Conservation (phyloP, 129 eudicot species). For the Artemisia tridentata region DNA sequence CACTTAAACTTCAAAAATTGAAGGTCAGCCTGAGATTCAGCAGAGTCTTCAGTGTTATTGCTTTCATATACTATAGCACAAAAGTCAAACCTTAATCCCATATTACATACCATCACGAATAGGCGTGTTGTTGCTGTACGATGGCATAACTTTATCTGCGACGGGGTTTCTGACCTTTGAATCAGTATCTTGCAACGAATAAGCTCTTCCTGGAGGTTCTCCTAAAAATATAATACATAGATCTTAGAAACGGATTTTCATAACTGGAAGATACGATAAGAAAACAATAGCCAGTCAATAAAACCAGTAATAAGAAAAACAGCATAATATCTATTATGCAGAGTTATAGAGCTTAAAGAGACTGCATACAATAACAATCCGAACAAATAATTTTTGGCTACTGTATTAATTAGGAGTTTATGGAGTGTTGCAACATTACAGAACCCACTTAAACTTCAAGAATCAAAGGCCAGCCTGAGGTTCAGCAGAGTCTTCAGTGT, state of each 20-base stretch:
- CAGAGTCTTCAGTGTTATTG: too few species aligned
- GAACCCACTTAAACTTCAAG: too few species aligned
- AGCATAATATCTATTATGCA: too few species aligned
- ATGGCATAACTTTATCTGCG: constrained; percentile 30
- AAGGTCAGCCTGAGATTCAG: too few species aligned
- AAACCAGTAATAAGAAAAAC: neutral
- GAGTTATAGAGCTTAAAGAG: too few species aligned
- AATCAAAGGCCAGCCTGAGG: too few species aligned
- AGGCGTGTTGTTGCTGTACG: constrained; percentile 39
- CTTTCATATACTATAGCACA: too few species aligned
- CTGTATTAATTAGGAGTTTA: too few species aligned
- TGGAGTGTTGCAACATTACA: too few species aligned
- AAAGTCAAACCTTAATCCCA: neutral
- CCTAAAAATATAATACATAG: constrained; percentile 31
- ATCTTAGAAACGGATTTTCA: constrained; percentile 3
- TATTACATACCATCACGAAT: constrained; percentile 35
- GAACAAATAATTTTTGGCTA: too few species aligned
- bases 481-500: too few species aligned
- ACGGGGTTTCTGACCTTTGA: constrained; percentile 27
- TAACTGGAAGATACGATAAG: constrained; percentile 5
- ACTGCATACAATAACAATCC: too few species aligned
- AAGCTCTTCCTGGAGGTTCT: constrained; percentile 33
- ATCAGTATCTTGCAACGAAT: constrained; percentile 28
- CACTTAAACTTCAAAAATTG: neutral
- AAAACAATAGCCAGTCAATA: constrained; percentile 2